Percentiles rank a stretch among this genome's conserved stretches.
Conservation (phyloP, 257 asterid species). For the Lavandula angustifolia region DNA sequence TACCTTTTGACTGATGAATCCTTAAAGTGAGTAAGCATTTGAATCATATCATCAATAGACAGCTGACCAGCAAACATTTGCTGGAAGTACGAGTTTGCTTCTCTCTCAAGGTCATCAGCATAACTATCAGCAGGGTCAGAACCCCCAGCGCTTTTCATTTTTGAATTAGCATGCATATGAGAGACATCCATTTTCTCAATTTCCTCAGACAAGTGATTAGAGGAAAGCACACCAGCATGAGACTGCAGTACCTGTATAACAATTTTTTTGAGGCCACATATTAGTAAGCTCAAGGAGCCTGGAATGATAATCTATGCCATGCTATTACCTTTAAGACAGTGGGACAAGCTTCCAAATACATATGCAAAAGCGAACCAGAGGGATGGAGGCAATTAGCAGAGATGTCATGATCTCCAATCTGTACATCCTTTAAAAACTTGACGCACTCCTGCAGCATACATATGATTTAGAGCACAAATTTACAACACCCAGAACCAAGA, state of each 20-base stretch:
- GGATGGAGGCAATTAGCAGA: constrained; percentile 64
- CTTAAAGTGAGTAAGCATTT: constrained; percentile 80
- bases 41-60: constrained; percentile 67
- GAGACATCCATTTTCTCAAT: constrained; percentile 63
- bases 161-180: constrained; percentile 54
- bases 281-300: constrained; percentile 11
- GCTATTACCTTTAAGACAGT: constrained; percentile 63
- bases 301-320: constrained; percentile 19
- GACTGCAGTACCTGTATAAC: constrained; percentile 80
- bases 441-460: constrained; percentile 76
- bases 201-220: constrained; percentile 67
- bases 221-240: constrained; percentile 56
- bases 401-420: constrained; percentile 55
- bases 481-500: constrained; percentile 4
- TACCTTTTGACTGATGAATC: constrained; percentile 84
- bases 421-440: constrained; percentile 77
- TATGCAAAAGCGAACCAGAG: constrained; percentile 52
- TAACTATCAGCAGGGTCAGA: constrained; percentile 61
- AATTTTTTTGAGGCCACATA: constrained; percentile 19
- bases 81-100: constrained; percentile 81
- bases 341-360: constrained; percentile 71
- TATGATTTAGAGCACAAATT: constrained; percentile 16
- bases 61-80: constrained; percentile 86
- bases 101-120: constrained; percentile 80
- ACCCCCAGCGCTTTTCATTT: constrained; percentile 51